These are phyloP conservation scores for Salix viminalis DNA, from an alignment of 345 rosid species.

Conservation along the genomic window DNA sequence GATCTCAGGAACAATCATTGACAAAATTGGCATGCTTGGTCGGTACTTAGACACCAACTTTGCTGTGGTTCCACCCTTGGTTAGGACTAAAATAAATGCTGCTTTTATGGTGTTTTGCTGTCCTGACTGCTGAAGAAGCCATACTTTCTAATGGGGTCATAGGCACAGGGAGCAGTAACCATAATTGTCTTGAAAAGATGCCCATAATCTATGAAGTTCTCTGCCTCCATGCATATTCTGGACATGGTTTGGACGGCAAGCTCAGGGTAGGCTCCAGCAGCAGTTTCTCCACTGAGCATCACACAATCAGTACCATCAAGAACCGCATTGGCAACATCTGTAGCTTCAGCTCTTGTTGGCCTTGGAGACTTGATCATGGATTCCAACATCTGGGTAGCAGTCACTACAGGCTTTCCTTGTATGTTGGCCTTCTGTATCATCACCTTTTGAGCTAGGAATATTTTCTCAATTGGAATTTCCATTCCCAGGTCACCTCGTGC, in stretches of 20 bases:
- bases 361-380: constrained; percentile 42
- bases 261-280: constrained; percentile 41
- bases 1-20: constrained; percentile 32
- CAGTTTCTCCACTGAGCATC: constrained; percentile 39
- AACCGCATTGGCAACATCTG: constrained; percentile 40
- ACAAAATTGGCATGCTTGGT: constrained; percentile 27
- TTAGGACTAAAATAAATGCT: constrained; percentile 32
- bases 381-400: constrained; percentile 40
- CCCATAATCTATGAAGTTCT: constrained; percentile 26
- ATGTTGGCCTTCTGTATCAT: constrained; percentile 36
- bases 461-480: constrained; percentile 42
- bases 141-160: constrained; percentile 40
- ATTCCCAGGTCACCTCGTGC: constrained; percentile 42
- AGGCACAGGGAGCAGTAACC: constrained; percentile 30
- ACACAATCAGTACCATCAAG: constrained; percentile 38
- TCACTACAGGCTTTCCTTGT: constrained; percentile 35
- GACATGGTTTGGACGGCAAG: constrained; percentile 38
- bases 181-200: constrained; percentile 28
- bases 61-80: constrained; percentile 34
- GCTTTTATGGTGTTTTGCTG: constrained; percentile 29
- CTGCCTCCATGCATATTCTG: constrained; percentile 33
- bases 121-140: constrained; percentile 37
- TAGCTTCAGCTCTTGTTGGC: constrained; percentile 40
- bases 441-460: constrained; percentile 35
- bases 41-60: constrained; percentile 36